phyloP scores from a whole-genome alignment of 176 grass and related monocot genomes.

The Dendrocalamus sinicus region DNA sequence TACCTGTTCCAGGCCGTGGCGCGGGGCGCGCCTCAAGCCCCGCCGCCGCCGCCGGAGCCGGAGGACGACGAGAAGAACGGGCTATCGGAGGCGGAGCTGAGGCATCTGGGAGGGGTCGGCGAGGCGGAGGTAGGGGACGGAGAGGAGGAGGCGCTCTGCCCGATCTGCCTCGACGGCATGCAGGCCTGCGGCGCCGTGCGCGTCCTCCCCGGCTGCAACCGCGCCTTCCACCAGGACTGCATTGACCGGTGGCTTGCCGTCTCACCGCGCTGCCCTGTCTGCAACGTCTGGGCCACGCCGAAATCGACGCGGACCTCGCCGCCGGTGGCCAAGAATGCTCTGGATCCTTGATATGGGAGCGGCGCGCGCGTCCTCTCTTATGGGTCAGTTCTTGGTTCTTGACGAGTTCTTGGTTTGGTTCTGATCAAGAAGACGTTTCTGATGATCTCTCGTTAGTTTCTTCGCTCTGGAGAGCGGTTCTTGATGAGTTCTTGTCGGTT shows the following conservation, averaged over 20 bases:
- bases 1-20: slow-evolving; percentile 61
- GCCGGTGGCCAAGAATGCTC: slow-evolving; percentile 28
- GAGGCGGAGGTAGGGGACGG: background rate
- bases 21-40: slow-evolving; percentile 7
- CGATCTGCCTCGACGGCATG: slow-evolving; percentile 66
- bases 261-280: slow-evolving; percentile 58
- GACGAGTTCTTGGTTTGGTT: slow-evolving; percentile 38
- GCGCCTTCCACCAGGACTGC: slow-evolving; percentile 67
- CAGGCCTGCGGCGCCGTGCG: slow-evolving; percentile 53
- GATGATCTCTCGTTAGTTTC: slow-evolving; percentile 15
- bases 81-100: slow-evolving; percentile 54
- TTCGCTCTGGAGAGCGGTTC: slow-evolving; percentile 33
- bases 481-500: slow-evolving; percentile 28
- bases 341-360: slow-evolving; percentile 35
- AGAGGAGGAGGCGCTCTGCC: slow-evolving; percentile 47
- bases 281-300: slow-evolving; percentile 44
- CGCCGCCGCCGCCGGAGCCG: slow-evolving; percentile 16
- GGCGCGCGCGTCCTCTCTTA: slow-evolving; percentile 14
- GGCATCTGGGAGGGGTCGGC: slow-evolving; percentile 29
- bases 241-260: slow-evolving; percentile 61
- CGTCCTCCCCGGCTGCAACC: slow-evolving; percentile 63
- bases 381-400: slow-evolving; percentile 49
- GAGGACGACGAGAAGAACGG: slow-evolving; percentile 41
- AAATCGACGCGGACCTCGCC: slow-evolving; percentile 5
- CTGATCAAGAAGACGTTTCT: background rate